These are phyloP conservation scores for Aspergillus costaricaensis DNA, from an alignment of 2,329 filamentous ascomycete genomes.

Conservation along the genomic window DNA sequence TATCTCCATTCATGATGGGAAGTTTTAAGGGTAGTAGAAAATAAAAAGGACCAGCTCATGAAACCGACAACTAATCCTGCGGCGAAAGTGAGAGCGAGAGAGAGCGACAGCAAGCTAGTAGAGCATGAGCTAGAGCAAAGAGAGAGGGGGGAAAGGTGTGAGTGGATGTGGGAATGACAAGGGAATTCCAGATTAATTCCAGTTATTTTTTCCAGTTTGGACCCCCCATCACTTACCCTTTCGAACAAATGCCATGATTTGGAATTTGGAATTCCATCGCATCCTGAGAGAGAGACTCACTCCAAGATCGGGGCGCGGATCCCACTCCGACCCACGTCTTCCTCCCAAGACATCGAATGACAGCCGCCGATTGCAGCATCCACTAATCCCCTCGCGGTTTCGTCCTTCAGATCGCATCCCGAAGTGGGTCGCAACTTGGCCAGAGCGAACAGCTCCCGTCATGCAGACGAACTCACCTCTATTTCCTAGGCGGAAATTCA, in stretches of 20 bases:
- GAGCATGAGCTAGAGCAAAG: no score
- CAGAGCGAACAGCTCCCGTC: slow-evolving; percentile 22
- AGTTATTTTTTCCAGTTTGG: not conserved
- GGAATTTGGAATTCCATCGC: slow-evolving; percentile 9
- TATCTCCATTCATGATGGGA: slow-evolving; percentile 20
- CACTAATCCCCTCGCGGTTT: no score
- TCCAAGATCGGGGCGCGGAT: slow-evolving; percentile 24
- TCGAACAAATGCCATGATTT: slow-evolving; percentile 20
- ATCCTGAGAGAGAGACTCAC: no score
- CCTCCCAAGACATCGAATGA: slow-evolving; percentile 16
- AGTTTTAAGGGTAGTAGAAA: slow-evolving; percentile 7
- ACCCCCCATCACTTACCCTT: no score
- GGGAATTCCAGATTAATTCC: slow-evolving; percentile 6
- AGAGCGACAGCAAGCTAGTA: no score
- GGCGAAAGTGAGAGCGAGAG: no score
- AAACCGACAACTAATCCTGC: no score
- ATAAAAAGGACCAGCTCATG: not conserved
- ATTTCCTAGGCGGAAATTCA: no score
- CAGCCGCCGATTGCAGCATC: slow-evolving; percentile 7
- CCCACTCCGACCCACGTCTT: slow-evolving; percentile 14
- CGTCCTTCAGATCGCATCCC: slow-evolving; percentile 15
- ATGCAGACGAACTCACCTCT: slow-evolving; percentile 18
- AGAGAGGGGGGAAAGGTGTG: no score
- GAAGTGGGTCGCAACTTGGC: slow-evolving; percentile 22
- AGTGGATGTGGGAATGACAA: no score